A percentile compares a stretch with the other conserved stretches of the same genome.
phyloP scores from a whole-genome alignment of 345 rosid genomes.

The Schrenkiella parvula region DNA sequence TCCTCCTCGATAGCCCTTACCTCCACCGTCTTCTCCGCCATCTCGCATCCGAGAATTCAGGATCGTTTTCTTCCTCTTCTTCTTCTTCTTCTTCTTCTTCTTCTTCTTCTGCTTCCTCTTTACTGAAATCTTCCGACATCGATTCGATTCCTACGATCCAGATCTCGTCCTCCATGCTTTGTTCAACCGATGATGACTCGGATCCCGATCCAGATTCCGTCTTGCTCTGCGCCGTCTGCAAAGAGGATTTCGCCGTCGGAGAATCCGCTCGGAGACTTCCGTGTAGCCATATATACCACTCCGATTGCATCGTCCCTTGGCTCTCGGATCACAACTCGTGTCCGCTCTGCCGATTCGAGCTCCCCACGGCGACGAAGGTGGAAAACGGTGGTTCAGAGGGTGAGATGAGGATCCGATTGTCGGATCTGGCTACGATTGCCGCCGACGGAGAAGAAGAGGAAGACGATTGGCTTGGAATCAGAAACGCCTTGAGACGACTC shows the following conservation, averaged over 20 bases:
- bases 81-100: constrained; percentile 3
- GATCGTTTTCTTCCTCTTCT: neutral
- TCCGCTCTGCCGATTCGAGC: constrained; percentile 54
- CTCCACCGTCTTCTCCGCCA: constrained; percentile 41
- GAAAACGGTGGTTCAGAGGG: neutral
- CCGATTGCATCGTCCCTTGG: constrained; percentile 59
- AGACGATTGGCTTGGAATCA: constrained; percentile 36
- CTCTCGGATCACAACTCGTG: constrained; percentile 51
- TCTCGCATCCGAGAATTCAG: constrained; percentile 31
- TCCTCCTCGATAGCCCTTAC: constrained; percentile 47
- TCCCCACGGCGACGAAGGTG: constrained; percentile 23
- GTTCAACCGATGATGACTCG: constrained; percentile 12
- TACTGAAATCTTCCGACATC: constrained; percentile 23
- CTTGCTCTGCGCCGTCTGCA: constrained; percentile 49
- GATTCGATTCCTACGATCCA: constrained; percentile 39
- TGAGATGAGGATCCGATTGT: constrained; percentile 28
- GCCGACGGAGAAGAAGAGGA: constrained; percentile 18
- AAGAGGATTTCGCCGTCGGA: constrained; percentile 41
- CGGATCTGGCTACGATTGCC: constrained; percentile 22
- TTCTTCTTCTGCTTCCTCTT: constrained; percentile 11
- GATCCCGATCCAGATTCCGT: constrained; percentile 38
- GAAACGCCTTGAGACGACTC: constrained; percentile 29
- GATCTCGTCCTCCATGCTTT: constrained; percentile 40
- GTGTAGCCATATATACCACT: constrained; percentile 50
- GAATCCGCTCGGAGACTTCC: constrained; percentile 48